Conservation (phyloP, 768 basidiomycete genomes). For the Boletus reticulatus region DNA sequence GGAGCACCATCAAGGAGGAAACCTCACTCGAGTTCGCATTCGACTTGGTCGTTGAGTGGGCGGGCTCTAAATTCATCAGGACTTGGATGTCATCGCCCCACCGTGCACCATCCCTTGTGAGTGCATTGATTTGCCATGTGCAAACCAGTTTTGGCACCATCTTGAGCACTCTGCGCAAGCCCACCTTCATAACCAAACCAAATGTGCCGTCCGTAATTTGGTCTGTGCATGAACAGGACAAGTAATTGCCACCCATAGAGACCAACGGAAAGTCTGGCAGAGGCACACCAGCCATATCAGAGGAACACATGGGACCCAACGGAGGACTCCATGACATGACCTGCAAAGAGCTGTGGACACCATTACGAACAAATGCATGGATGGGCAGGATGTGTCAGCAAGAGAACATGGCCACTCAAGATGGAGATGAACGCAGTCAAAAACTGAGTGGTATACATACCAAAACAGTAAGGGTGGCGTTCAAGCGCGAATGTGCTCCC, state of each 20-base stretch:
- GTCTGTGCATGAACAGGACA: slow-evolving; percentile 38
- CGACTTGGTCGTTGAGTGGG: too few relatives aligned
- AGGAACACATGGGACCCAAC: slow-evolving; percentile 42
- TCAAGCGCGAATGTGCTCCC: slow-evolving; percentile 28
- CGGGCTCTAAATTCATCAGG: too few relatives aligned
- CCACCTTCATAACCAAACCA: slow-evolving; percentile 73
- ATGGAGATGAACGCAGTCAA: background rate
- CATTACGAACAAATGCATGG: background rate
- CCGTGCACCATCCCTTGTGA: too few relatives aligned
- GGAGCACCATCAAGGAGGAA: too few relatives aligned
- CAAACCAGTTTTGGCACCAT: background rate
- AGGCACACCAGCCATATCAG: slow-evolving; percentile 38
- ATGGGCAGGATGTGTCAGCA: background rate
- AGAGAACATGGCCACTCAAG: background rate
- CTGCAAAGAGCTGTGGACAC: slow-evolving; percentile 29
- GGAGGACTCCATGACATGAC: slow-evolving; percentile 45
- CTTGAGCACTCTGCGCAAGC: slow-evolving; percentile 6
- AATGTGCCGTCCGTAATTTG: slow-evolving; percentile 30
- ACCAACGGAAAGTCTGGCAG: slow-evolving; percentile 32
- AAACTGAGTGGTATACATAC: slow-evolving; percentile 16
- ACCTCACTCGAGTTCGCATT: too few relatives aligned
- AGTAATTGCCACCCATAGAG: slow-evolving; percentile 35
- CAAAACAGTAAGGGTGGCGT: slow-evolving; percentile 27
- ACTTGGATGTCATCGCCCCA: too few relatives aligned
- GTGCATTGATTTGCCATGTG: too few relatives aligned